A percentile compares a stretch with the other conserved stretches of the same genome.
Evolutionary conservation across 169 alveolate species (phyloP).

Genomic region (Ichthyophthirius multifiliis): DNA sequence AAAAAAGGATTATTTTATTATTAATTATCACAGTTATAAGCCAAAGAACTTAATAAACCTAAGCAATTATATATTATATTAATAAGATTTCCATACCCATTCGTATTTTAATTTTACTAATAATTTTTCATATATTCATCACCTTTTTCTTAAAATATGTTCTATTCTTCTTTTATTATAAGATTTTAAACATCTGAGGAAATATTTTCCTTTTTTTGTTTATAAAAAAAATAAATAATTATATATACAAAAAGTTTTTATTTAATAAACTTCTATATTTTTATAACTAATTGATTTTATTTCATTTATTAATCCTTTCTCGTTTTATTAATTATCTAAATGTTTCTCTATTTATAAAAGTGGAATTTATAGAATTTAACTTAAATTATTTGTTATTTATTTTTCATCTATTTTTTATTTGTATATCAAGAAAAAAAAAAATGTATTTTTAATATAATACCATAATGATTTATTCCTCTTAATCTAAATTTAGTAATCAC

Average conservation of each 20-base stretch:
- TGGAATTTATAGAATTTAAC: background rate
- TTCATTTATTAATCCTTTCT: background rate
- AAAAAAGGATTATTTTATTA: too few relatives aligned
- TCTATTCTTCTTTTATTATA: background rate
- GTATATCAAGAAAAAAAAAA: too few relatives aligned
- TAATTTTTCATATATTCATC: background rate
- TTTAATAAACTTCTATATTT: background rate
- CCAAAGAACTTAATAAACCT: background rate
- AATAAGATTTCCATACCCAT: background rate
- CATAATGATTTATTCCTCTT: constrained; percentile 3
- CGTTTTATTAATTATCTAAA: background rate
- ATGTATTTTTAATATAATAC: background rate
- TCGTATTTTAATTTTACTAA: background rate
- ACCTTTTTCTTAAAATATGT: background rate
- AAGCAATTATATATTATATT: background rate
- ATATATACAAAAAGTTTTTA: too few relatives aligned
- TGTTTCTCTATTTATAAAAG: background rate
- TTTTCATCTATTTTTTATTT: background rate
- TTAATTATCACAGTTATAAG: too few relatives aligned
- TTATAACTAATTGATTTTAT: background rate
- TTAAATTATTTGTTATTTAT: background rate
- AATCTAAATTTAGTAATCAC: constrained; percentile 11
- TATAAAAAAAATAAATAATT: background rate
- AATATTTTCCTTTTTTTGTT: background rate
- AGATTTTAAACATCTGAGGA: background rate